Base-by-base conservation (phyloP, 2,329 filamentous ascomycete species). In the Lachnellula arida region DNA sequence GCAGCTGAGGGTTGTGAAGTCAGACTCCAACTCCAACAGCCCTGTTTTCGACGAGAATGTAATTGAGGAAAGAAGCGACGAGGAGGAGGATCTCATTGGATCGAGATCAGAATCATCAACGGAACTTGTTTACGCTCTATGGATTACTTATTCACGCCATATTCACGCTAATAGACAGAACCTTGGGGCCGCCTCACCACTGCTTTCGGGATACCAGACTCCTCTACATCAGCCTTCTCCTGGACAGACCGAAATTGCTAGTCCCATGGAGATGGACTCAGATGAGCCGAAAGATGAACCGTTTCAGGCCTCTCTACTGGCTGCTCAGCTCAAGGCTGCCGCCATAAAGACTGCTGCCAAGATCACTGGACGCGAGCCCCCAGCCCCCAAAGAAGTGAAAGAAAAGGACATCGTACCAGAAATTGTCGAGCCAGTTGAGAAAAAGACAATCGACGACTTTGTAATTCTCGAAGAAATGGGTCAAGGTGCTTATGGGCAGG, bases 381-480 rank as follows among this genome's bases (percentile, higher is more conserved):
- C 71, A 50, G 50, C 63, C 4, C 42, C 67, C 15, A 57, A 67
- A 22, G 47, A 58, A 40, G 64, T 70, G 28, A 73, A 73, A 40
- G 69, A 70, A 54, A 58, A 71, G 11, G 55, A 54, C 6, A 37
- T 55, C 4, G 40, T 56, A 14, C 57, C 74, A 4, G 67, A 65
- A 1, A 64, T 75, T 61, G 58, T 76, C 64, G 69, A 69, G 44
- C 60, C 64, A n/a, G 59, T 70, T 25, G 69, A 77, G 63, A 97
- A 95, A 75, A 94, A 94, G 73, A 86, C 83, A 0, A 97, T 99
- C 61, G 80, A 87, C 52, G 91, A 97, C 70, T 99, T 96, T 71
- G 80, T 86, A 43, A 93, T 99, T 58, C 77, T 99, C 12, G 94
- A 99, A 73, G 94, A 99, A 58, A 97, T 99, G 93, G 94, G 94